Conservation (phyloP, 2,329 filamentous ascomycete species). For the Hymenoscyphus fructigenus region DNA sequence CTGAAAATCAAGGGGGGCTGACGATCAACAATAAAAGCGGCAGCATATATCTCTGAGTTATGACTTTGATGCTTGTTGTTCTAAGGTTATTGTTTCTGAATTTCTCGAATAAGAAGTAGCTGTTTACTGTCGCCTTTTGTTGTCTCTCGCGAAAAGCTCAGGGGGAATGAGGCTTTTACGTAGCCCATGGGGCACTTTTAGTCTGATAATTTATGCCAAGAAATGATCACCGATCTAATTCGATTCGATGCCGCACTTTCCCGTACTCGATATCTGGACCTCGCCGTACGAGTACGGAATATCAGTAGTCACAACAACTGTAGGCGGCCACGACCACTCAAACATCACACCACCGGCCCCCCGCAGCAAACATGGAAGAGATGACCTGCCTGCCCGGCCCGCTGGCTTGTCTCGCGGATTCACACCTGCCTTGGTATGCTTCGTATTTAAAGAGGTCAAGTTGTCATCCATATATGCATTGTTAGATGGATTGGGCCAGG, state of each 20-base stretch:
- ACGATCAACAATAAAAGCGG: too few species aligned
- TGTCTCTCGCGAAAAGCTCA: background rate
- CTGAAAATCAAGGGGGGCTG: too few species aligned
- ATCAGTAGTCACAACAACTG: background rate
- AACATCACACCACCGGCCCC: background rate
- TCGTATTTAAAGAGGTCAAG: too few species aligned
- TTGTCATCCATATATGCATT: background rate
- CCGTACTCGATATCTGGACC: background rate
- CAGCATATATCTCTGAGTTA: too few species aligned
- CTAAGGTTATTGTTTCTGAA: too few species aligned
- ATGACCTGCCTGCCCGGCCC: background rate
- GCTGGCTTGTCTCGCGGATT: background rate
- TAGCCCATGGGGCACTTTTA: background rate
- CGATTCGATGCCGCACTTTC: conserved; percentile 4
- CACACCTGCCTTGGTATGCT: too few species aligned
- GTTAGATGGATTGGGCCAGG: background rate
- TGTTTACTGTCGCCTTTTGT: background rate
- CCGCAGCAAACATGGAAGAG: background rate
- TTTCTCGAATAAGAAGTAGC: too few species aligned
- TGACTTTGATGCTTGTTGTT: too few species aligned
- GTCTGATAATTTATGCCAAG: background rate
- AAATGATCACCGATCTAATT: background rate
- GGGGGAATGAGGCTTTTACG: too few species aligned
- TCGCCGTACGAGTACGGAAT: background rate
- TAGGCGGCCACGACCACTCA: background rate